phyloP scores from a whole-genome alignment of 768 basidiomycete species.

The Collybiopsis luxurians region DNA sequence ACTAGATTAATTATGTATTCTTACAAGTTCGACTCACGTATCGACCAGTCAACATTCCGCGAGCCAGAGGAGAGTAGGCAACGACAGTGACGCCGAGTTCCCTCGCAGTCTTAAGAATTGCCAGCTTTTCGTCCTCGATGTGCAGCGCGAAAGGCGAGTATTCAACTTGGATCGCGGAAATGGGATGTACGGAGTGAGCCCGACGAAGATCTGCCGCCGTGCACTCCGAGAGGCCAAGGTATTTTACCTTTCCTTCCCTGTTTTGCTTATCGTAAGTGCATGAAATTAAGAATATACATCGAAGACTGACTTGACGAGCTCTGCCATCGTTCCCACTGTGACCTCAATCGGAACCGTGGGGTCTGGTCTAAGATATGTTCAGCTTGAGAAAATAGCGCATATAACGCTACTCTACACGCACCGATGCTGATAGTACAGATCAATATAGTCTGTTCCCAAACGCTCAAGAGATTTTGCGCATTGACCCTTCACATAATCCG shows the following conservation, averaged over 20 bases:
- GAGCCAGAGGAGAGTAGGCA: constrained; percentile 48
- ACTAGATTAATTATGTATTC: no score
- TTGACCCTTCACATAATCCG: constrained; percentile 28
- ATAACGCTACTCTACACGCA: constrained; percentile 5
- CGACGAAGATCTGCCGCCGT: constrained; percentile 43
- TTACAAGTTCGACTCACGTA: background rate
- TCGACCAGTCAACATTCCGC: constrained; percentile 46
- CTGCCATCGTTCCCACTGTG: constrained; percentile 33
- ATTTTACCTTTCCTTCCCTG: constrained; percentile 41
- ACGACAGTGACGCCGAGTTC: constrained; percentile 45
- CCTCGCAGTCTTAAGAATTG: constrained; percentile 33
- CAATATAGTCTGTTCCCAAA: constrained; percentile 32
- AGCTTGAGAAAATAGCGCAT: background rate
- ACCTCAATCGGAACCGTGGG: constrained; percentile 27
- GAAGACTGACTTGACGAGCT: constrained; percentile 33
- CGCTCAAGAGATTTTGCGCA: constrained; percentile 30
- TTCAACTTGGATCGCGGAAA: constrained; percentile 43
- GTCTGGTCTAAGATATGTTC: constrained; percentile 20
- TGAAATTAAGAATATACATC: background rate
- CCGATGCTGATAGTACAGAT: constrained; percentile 39
- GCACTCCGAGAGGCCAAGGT: constrained; percentile 52
- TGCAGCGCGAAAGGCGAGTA: constrained; percentile 43
- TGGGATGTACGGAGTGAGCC: constrained; percentile 44
- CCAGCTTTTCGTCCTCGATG: constrained; percentile 38
- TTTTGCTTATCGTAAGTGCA: background rate